Base-by-base conservation (phyloP, 306 rosid species). In the Coriaria nepalensis region DNA sequence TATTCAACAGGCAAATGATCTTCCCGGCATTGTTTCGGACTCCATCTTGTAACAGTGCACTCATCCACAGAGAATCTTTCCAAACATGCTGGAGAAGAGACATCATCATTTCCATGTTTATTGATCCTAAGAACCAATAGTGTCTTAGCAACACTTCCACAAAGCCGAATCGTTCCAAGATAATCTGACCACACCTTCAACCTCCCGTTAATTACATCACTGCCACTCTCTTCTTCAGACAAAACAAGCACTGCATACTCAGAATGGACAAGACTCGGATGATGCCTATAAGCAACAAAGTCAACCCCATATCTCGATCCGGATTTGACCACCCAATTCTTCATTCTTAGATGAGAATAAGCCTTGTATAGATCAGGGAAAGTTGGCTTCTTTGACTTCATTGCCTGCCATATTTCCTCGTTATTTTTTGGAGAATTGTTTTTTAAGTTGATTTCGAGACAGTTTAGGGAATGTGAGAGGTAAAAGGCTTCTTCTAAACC, bases 401-500 rank as follows among this genome's bases (percentile, higher is more conserved):
- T 71, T 73, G 38, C 49, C 52, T 32, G 69, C 88, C 88, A 76
- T 32, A 81, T 55, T 42, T 76, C 76, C 47, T 68, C 71, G 48
- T 67, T 68, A 33, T 43, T 65, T 59, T n/a, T 56, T 47, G 64
- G 54, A 40, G 36, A 37, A 8, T 37, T 37, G 14, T 55, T 51
- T 38, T 52, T 65, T 34, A 53, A 68, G 9, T 47, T 55, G 15
- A 86, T 74, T 51, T 45, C 70, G 40, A 78, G 74, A 77, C 93
- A 86, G 38, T 74, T 78, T 49, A 86, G 59, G n/a, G 83, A 66
- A 53, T 62, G 45, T 14, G 56, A 64, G n/a, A 81, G 76, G 65
- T 65, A 79, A 57, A 78, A 81, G 44, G 96, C 93, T 70, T 81
- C 96, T 56, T 86, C 96, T 37, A 68, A 43, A 32, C 73, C 75